phyloP scores from a whole-genome alignment of 2,329 filamentous ascomycete genomes.

The Cytospora mali region DNA sequence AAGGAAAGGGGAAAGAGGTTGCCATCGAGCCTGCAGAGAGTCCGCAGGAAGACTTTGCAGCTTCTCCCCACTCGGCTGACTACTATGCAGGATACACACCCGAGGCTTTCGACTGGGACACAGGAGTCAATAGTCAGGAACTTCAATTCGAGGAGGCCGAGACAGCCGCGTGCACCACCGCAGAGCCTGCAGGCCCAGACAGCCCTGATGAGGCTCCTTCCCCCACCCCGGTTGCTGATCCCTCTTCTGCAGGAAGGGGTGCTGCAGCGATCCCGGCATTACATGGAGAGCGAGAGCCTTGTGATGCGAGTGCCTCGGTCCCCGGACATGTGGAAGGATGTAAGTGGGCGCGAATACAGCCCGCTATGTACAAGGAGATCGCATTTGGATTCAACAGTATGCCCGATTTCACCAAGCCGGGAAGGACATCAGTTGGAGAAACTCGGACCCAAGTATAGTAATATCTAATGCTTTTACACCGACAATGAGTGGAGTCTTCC shows the following conservation, averaged over 20 bases:
- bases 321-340: background rate
- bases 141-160: background rate
- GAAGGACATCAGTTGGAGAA: slow-evolving; percentile 17
- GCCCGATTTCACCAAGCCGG: slow-evolving; percentile 18
- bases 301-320: background rate
- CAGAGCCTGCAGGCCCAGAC: background rate
- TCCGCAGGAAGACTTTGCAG: background rate
- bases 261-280: background rate
- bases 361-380: slow-evolving; percentile 17
- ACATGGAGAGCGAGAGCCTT: background rate
- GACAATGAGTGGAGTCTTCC: no score
- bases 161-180: no score
- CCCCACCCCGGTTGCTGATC: background rate
- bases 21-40: background rate
- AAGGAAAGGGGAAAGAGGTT: slow-evolving; percentile 13
- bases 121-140: background rate
- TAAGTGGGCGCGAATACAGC: slow-evolving; percentile 11
- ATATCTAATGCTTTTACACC: background rate
- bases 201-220: background rate
- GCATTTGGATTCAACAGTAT: slow-evolving; percentile 15
- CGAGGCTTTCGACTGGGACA: slow-evolving; percentile 13
- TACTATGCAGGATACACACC: slow-evolving; percentile 10
- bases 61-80: background rate
- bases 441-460: slow-evolving; percentile 3
- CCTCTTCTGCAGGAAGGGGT: background rate